Percentiles rank a stretch among this genome's conserved stretches.
Evolutionary conservation across 208 protist genomes (phyloP).

Genomic region (Porcisia hertigi): DNA sequence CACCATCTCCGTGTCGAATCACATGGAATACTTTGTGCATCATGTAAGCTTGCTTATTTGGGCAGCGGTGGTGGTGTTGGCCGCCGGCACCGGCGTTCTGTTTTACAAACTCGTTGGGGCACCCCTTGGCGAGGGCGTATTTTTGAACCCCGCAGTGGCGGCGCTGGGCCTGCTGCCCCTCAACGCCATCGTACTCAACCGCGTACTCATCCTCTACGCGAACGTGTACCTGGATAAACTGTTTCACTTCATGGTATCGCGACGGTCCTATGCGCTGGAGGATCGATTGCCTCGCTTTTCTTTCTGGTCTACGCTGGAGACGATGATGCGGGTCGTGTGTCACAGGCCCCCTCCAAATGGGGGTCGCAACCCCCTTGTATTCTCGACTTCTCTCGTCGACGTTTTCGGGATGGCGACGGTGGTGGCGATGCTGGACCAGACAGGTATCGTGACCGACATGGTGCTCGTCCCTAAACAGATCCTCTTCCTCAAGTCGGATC

Average conservation of each 20-base stretch:
- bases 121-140: conserved; percentile 61
- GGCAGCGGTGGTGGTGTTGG: conserved; percentile 57
- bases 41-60: conserved; percentile 77
- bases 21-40: conserved; percentile 87
- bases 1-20: conserved; percentile 76
- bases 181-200: conserved; percentile 83
- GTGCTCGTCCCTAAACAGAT: conserved; percentile 75
- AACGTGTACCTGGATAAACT: conserved; percentile 86
- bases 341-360: conserved; percentile 44
- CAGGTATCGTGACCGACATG: conserved; percentile 90
- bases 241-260: conserved; percentile 77
- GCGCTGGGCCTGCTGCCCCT: conserved; percentile 82
- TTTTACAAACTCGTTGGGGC: conserved; percentile 40
- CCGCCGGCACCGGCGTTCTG: conserved; percentile 44
- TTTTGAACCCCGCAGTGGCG: conserved; percentile 72
- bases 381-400: conserved; percentile 82
- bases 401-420: conserved; percentile 84
- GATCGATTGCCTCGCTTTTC: conserved; percentile 84
- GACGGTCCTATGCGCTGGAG: conserved; percentile 59
- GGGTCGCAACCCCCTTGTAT: conserved; percentile 63
- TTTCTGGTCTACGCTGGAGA: conserved; percentile 56
- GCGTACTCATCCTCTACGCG: conserved; percentile 77
- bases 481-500: conserved; percentile 54
- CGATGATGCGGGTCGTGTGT: conserved; percentile 53
- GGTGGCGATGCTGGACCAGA: conserved; percentile 80